phyloP scores from a whole-genome alignment of 2,329 filamentous ascomycete species.

The Stagonosporopsis rhizophila region DNA sequence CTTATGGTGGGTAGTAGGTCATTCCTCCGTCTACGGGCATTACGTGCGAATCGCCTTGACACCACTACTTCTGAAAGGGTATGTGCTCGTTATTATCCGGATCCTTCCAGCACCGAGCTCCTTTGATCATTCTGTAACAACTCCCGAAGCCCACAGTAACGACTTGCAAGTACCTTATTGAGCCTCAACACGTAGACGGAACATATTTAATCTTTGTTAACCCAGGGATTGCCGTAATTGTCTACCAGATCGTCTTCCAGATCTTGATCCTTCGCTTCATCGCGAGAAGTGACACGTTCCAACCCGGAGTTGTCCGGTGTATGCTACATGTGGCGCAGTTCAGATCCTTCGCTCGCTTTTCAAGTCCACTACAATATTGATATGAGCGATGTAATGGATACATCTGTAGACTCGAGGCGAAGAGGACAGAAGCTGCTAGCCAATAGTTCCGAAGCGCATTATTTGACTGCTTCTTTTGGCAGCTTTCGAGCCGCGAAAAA shows the following conservation, averaged over 20 bases:
- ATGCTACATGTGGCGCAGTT: neutral
- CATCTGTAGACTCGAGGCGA: neutral
- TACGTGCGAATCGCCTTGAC: neutral
- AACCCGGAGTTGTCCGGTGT: constrained; percentile 5
- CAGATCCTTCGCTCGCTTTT: constrained; percentile 6
- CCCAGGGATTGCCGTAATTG: neutral
- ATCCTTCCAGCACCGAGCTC: neutral
- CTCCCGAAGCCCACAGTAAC: neutral
- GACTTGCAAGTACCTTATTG: neutral
- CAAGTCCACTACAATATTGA: neutral
- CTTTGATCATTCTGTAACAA: neutral
- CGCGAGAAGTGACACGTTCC: neutral
- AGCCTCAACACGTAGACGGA: neutral
- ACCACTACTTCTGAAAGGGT: neutral
- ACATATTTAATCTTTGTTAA: neutral
- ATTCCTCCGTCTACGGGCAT: neutral
- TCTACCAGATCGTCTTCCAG: neutral
- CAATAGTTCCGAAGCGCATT: constrained; percentile 1
- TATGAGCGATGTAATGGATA: neutral
- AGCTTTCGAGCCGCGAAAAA: constrained; percentile 5
- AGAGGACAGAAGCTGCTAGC: neutral
- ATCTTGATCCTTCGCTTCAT: neutral
- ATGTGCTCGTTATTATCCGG: neutral
- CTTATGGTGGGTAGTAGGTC: neutral
- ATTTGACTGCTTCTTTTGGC: neutral